Evolutionary conservation across 345 rosid genomes (phyloP).

Genomic region (Combretum micranthum): DNA sequence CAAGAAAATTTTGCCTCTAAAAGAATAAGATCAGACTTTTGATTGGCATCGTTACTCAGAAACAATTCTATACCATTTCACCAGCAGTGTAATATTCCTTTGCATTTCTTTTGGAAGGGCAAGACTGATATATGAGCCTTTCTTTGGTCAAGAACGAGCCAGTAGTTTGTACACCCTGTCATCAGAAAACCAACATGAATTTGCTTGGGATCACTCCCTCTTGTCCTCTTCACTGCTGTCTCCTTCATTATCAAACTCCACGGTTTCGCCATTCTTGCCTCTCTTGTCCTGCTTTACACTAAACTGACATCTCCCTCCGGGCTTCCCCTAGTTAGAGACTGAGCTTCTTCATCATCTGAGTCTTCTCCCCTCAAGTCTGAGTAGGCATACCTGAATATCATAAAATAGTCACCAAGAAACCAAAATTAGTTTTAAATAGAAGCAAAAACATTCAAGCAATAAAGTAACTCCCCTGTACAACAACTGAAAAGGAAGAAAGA

Average conservation of each 20-base stretch:
- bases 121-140: background rate
- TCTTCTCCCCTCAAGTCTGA: constrained; percentile 61
- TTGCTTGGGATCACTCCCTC: constrained; percentile 34
- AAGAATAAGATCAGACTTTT: too few species aligned
- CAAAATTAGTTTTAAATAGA: background rate
- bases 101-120: too few species aligned
- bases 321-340: constrained; percentile 56
- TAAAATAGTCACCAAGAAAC: constrained; percentile 9
- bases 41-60: too few species aligned
- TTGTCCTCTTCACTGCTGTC: constrained; percentile 64
- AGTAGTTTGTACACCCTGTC: background rate
- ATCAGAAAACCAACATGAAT: background rate
- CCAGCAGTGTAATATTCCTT: too few species aligned
- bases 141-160: background rate
- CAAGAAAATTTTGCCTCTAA: too few species aligned
- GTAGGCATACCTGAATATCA: constrained; percentile 63
- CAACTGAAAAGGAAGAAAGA: too few species aligned
- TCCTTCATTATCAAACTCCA: constrained; percentile 35
- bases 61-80: too few species aligned
- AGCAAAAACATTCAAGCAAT: too few species aligned
- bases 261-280: constrained; percentile 7
- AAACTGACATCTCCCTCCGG: constrained; percentile 62
- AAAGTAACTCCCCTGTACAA: too few species aligned
- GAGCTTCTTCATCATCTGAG: constrained; percentile 59
- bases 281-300: constrained; percentile 53